These are phyloP conservation scores for Priceomyces haplophilus DNA, from an alignment of 805 yeast species.

Conservation along the genomic window DNA sequence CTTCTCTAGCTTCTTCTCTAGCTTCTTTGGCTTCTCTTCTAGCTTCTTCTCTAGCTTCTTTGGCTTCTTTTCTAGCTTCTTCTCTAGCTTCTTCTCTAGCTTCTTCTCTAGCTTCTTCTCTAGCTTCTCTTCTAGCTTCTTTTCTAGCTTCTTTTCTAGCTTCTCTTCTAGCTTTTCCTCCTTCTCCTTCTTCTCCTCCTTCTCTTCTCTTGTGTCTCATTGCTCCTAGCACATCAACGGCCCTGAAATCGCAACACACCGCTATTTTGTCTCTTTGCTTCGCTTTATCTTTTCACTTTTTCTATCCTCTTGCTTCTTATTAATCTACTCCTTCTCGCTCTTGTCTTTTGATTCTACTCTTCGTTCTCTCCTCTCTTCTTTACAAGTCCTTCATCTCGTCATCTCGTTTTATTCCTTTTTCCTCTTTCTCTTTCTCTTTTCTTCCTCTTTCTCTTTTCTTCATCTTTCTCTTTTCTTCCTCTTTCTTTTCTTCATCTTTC, in stretches of 20 bases:
- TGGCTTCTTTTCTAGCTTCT: conserved; percentile 8
- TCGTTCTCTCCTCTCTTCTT: neutral
- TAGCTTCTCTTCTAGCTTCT: conserved; percentile 10
- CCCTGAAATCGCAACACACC: too few relatives aligned
- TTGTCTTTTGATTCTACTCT: too few relatives aligned
- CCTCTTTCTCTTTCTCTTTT: neutral
- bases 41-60: conserved; percentile 9
- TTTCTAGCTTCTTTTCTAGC: neutral
- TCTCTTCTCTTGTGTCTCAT: conserved; percentile 1
- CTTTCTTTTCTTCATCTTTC: neutral
- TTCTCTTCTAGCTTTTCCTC: neutral
- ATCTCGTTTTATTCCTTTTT: neutral
- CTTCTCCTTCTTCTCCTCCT: neutral
- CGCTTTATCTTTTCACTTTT: neutral
- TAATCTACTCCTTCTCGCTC: too few relatives aligned
- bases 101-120: neutral
- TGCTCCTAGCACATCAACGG: too few relatives aligned
- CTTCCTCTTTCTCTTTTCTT: neutral
- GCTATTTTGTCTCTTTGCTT: neutral
- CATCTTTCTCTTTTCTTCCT: neutral
- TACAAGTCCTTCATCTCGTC: neutral
- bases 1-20: neutral
- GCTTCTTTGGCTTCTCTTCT: neutral
- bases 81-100: neutral
- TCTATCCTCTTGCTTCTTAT: too few relatives aligned